Base-by-base conservation (phyloP, 495 filamentous ascomycete genomes). In the Aspergillus nanangensis region DNA sequence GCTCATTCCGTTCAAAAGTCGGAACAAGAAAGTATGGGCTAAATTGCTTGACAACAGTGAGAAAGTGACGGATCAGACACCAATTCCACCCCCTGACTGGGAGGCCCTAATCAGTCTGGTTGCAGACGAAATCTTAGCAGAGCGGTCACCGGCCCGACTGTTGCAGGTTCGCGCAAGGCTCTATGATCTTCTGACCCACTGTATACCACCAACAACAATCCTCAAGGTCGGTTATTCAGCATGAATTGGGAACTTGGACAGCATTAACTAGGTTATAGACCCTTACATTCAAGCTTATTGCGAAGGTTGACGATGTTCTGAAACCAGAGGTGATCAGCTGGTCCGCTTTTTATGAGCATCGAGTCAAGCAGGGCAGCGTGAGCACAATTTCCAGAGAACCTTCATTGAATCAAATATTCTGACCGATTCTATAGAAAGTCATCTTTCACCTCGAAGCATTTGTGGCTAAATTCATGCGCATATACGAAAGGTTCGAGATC, bases 371-470 rank as follows among this genome's bases (percentile, higher is more conserved):
- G 50, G 93, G 93, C 31, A 92, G 70, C 47, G 80, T 83, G 69
- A 66, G 76, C 11, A 60, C 3, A 4, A 39, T 13, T 13, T 13
- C 13, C 19, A 23, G 7, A 7, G 21, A n/a, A n/a, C n/a, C n/a
- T n/a, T 1, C 19, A 8, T 39, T 5, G 1, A 2, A 14, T 10
- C 20, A 11, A 13, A 14, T 4, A 27, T 5, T 13, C 43, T 45
- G 13, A 45, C 10, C 0, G 1, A 9, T 19, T 20, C 1, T 57
- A 50, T 40, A 83, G 74, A 98, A 98, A 79, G 84, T 91, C 19
- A 96, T 98, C 37, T 98, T 98, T 65, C 93, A 98, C 55, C 77
- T 98, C 0, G 93, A 98, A 71, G 93, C 93, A 18, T 98, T 97
- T 68, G 92, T 98, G 25, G 92, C 94, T 22, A 96, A 95, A 71